Base-by-base conservation (phyloP, 352 stramenopile species). In the Phytophthora boehmeriae region DNA sequence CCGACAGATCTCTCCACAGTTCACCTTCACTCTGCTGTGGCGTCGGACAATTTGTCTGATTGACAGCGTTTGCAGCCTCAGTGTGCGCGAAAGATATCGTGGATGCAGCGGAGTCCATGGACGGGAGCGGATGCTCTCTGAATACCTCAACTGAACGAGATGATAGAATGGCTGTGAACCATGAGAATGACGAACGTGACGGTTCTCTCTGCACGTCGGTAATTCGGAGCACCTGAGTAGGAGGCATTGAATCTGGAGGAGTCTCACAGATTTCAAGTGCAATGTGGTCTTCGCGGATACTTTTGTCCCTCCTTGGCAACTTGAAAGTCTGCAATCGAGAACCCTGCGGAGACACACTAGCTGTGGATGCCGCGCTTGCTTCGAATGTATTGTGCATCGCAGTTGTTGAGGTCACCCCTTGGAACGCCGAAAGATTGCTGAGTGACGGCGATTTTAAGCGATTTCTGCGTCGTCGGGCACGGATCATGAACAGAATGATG, bases 1-100 rank as follows among this genome's bases (percentile, higher is more conserved):
- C 70, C 0, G 66, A 78, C 11, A 61, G 36, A 35, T 66, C 49
- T 56, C 66, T 52, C 34, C 70, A 75, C 8, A 19, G 46, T 5
- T 63, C 55, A 19, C 23, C 25, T 36, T 62, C 41, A 14, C 42
- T 57, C 17, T 23, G 19, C 20, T 27, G 39, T 10, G 53, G 25
- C 8, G 61, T 34, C 19, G 20, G 25, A 35, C 39, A 13, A 20
- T 36, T 4, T 23, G 25, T n/a, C 13, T 28, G 2, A 44, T 28
- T 32, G 5, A 25, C 20, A 50, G 1, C 5, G 16, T 39, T 44
- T 42, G 14, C 47, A 20, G 43, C 20, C 3, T 10, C 45, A 4
- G 41, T 48, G 35, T 44, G 36, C 3, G 17, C 17, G 28, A 38
- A 22, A 8, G 54, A 55, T 5, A 44, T 28, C 2, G 32, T 57